phyloP scores from a whole-genome alignment of 129 eudicot genomes.

The Cynara cardunculus region DNA sequence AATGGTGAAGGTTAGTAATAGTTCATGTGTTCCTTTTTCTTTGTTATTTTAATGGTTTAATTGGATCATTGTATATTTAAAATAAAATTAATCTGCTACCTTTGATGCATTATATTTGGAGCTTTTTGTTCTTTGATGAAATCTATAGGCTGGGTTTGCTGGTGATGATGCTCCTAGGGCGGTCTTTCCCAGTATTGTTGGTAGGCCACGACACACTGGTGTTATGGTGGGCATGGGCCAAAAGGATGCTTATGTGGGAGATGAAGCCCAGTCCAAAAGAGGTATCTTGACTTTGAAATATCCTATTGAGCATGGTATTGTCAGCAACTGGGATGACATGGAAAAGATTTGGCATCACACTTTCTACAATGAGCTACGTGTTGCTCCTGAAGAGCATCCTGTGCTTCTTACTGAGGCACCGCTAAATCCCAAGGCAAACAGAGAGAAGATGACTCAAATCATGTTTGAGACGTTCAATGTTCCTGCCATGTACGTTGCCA shows the following conservation, averaged over 20 bases:
- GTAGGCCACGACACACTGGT: slow-evolving; percentile 66
- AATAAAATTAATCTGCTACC: neutral
- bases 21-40: neutral
- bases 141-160: slow-evolving; percentile 63
- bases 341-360: slow-evolving; percentile 84
- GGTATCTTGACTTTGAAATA: slow-evolving; percentile 67
- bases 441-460: slow-evolving; percentile 63
- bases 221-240: slow-evolving; percentile 69
- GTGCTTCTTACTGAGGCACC: slow-evolving; percentile 70
- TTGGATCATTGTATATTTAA: neutral
- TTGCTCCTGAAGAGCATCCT: slow-evolving; percentile 79
- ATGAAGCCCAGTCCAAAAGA: slow-evolving; percentile 67
- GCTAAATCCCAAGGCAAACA: slow-evolving; percentile 57
- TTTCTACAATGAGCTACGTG: slow-evolving; percentile 74
- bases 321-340: slow-evolving; percentile 83
- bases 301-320: slow-evolving; percentile 71
- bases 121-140: neutral
- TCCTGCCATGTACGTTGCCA: slow-evolving; percentile 63
- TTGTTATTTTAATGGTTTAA: neutral
- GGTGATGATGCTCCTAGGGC: slow-evolving; percentile 83
- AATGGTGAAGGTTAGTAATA: slow-evolving; percentile 52
- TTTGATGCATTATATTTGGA: neutral
- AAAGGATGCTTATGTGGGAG: slow-evolving; percentile 68
- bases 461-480: slow-evolving; percentile 67
- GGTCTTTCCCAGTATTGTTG: slow-evolving; percentile 66